Conservation (phyloP, 106 monocot species). For the Allium fistulosum region DNA sequence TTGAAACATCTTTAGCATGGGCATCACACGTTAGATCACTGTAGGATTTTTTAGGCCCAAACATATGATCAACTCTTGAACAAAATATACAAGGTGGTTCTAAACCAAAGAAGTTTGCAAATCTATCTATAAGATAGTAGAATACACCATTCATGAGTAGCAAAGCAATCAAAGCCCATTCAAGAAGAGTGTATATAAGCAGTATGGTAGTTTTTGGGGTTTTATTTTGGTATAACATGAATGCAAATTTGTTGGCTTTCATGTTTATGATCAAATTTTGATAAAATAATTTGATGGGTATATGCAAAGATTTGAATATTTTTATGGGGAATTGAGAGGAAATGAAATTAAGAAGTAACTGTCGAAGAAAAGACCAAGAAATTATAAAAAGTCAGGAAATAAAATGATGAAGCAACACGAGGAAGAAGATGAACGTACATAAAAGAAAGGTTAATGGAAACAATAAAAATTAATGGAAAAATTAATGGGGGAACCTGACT, state of each 20-base stretch:
- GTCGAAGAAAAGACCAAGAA: too few species aligned
- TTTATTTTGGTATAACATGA: constrained; percentile 29
- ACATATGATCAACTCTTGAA: constrained; percentile 24
- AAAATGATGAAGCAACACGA: too few species aligned
- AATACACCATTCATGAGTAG: constrained; percentile 66
- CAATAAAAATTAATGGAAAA: too few species aligned
- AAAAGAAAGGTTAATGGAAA: too few species aligned
- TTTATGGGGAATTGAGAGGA: too few species aligned
- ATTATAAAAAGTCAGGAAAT: too few species aligned
- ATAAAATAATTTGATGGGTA: not conserved
- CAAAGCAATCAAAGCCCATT: constrained; percentile 67
- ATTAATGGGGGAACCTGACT: too few species aligned
- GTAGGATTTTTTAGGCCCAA: constrained; percentile 11
- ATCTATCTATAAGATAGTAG: constrained; percentile 48
- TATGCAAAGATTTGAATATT: not conserved
- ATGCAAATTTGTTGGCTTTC: constrained; percentile 52
- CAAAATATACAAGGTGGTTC: constrained; percentile 72
- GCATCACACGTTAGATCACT: constrained; percentile 45
- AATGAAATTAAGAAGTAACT: too few species aligned
- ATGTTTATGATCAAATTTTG: constrained; percentile 4
- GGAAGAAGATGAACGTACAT: too few species aligned
- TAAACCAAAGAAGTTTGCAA: constrained; percentile 63
- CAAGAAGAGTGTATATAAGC: constrained; percentile 55
- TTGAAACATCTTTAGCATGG: constrained; percentile 56
- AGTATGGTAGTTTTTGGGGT: constrained; percentile 31